Evolutionary conservation across 345 rosid species (phyloP).

Genomic region (Triadica sebifera): DNA sequence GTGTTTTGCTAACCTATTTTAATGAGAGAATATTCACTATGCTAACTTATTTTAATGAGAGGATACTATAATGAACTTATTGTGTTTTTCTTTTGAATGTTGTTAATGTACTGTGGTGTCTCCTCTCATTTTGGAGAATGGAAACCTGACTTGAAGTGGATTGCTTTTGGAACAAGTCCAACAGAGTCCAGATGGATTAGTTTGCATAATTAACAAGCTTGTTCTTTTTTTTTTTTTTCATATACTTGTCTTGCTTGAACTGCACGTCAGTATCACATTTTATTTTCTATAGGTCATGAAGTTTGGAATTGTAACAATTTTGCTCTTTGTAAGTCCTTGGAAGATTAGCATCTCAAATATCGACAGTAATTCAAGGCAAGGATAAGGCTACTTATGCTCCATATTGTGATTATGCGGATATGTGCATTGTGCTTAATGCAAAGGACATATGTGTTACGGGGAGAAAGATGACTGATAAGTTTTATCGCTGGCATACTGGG

Average conservation of each 20-base stretch:
- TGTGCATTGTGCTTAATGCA: slow-evolving; percentile 97
- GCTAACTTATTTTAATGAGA: background rate
- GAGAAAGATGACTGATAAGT: slow-evolving; percentile 86
- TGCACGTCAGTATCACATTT: background rate
- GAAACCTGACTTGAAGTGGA: background rate
- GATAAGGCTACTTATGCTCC: slow-evolving; percentile 94
- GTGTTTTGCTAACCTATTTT: background rate
- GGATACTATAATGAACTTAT: background rate
- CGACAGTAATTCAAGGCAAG: slow-evolving; percentile 92
- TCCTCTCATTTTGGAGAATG: background rate
- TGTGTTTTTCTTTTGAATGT: background rate
- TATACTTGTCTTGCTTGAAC: background rate
- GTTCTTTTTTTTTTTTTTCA: background rate
- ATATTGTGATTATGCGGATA: slow-evolving; percentile 89
- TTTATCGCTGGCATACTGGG: slow-evolving; percentile 97
- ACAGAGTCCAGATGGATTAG: background rate
- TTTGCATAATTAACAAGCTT: background rate
- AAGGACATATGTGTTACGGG: slow-evolving; percentile 81
- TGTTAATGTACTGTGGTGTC: background rate
- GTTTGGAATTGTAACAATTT: background rate
- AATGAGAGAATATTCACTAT: background rate
- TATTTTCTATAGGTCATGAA: background rate
- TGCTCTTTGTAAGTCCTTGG: slow-evolving; percentile 67
- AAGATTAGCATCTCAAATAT: slow-evolving; percentile 88
- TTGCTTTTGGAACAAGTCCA: background rate